These are phyloP conservation scores for Cryoendolithus antarcticus DNA, from an alignment of 2,329 filamentous ascomycete species.

Conservation along the genomic window DNA sequence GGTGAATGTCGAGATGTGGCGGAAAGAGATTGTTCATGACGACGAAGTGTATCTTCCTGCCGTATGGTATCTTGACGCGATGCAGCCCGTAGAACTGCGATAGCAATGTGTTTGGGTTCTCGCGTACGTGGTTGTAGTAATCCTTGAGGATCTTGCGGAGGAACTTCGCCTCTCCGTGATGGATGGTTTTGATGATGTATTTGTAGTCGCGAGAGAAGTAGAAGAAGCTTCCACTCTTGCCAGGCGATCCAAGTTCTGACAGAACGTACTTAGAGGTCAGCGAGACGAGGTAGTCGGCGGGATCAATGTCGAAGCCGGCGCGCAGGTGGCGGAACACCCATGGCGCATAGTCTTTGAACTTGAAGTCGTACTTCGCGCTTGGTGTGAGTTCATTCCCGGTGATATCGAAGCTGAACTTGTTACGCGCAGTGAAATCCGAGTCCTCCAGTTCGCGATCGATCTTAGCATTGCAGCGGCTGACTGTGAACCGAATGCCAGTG, in stretches of 20 bases:
- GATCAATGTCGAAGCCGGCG: constrained; percentile 77
- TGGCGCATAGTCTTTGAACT: constrained; percentile 99
- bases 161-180: constrained; percentile 86
- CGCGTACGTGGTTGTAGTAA: constrained; percentile 83
- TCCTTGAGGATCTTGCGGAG: constrained; percentile 73
- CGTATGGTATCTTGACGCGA: constrained; percentile 95
- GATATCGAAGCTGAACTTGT: constrained; percentile 98
- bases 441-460: constrained; percentile 81
- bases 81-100: constrained; percentile 97
- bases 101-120: constrained; percentile 91
- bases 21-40: constrained; percentile 99
- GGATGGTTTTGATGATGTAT: constrained; percentile 99
- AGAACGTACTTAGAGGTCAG: constrained; percentile 97
- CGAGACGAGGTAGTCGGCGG: constrained; percentile 96
- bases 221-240: constrained; percentile 98
- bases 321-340: constrained; percentile 96
- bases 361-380: constrained; percentile 99
- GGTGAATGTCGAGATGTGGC: constrained; percentile 91
- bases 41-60: constrained; percentile 96
- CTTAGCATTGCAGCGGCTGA: constrained; percentile 93
- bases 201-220: constrained; percentile 99
- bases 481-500: constrained; percentile 92
- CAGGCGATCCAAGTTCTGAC: constrained; percentile 89
- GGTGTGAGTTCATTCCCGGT: constrained; percentile 95
- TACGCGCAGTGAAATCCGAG: constrained; percentile 82